Evolutionary conservation across 169 alveolate species (phyloP).

Genomic region (Plasmodium billcollinsi): DNA sequence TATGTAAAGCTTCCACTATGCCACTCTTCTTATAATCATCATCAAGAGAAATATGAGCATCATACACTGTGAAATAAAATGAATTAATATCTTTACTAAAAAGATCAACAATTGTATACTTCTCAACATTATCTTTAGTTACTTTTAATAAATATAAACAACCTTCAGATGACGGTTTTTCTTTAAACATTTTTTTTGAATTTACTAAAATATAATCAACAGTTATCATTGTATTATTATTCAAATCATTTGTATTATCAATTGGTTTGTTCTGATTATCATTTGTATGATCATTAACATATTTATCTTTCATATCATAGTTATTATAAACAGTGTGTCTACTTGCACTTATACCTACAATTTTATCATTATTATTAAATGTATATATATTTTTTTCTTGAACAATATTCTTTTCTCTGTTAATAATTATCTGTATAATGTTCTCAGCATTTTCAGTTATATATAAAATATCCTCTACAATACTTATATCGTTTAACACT

Average conservation of each 20-base stretch:
- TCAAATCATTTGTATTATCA: background rate
- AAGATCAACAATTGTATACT: constrained; percentile 14
- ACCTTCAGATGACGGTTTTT: constrained; percentile 45
- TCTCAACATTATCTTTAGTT: constrained; percentile 10
- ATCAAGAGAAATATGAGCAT: constrained; percentile 29
- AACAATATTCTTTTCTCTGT: background rate
- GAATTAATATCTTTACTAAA: constrained; percentile 46
- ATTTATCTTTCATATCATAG: background rate
- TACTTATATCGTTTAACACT: constrained; percentile 16
- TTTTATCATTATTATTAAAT: constrained; percentile 35
- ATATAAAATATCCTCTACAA: constrained; percentile 12
- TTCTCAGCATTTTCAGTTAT: constrained; percentile 43
- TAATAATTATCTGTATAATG: background rate
- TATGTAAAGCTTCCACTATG: background rate
- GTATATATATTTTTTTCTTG: background rate
- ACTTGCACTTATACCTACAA: constrained; percentile 22
- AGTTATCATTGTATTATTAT: background rate
- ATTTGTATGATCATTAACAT: constrained; percentile 10
- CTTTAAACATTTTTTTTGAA: constrained; percentile 23
- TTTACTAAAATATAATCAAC: constrained; percentile 15
- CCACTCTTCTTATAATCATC: constrained; percentile 4
- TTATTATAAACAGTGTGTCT: background rate
- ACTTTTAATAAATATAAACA: constrained; percentile 4
- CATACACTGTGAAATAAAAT: constrained; percentile 30
- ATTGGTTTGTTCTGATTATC: background rate